Conservation (phyloP, 2,329 filamentous ascomycete genomes). For the Fusarium fujikuroi region DNA sequence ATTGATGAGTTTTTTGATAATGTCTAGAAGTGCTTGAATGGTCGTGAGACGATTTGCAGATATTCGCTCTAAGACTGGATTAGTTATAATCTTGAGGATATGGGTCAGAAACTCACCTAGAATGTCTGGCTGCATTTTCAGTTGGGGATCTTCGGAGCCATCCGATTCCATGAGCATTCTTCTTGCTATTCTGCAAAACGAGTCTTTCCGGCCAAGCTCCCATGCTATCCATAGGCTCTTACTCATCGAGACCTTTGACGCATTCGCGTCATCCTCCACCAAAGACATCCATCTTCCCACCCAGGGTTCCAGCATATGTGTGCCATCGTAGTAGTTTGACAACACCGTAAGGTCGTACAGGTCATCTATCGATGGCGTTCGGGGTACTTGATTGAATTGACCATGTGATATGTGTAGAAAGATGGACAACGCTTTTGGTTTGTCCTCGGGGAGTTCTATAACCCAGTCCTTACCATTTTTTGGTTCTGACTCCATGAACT, state of each 20-base stretch:
- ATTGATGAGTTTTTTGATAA: not conserved
- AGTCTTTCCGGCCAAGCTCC: not conserved
- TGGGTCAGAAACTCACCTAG: not conserved
- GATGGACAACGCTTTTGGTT: not conserved
- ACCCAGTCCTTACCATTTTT: not conserved
- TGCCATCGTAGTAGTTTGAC: not conserved
- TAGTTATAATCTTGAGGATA: rapidly evolving
- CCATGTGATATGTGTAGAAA: not conserved
- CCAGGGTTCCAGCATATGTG: not conserved
- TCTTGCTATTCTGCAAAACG: not conserved
- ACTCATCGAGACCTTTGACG: not conserved
- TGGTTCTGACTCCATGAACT: not conserved
- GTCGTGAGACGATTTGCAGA: not conserved
- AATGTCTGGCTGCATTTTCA: not conserved
- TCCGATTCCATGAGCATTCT: not conserved
- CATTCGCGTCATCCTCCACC: not conserved
- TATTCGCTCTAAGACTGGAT: not conserved
- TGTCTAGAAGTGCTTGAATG: not conserved
- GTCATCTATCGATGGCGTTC: not conserved
- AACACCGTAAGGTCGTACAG: not conserved
- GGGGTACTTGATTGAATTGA: not conserved
- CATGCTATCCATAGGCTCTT: not conserved
- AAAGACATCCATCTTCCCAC: not conserved
- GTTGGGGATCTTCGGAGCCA: not conserved
- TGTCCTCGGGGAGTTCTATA: not conserved